Conservation (phyloP, 2,329 filamentous ascomycete genomes). For the Hypoxylon sp. region DNA sequence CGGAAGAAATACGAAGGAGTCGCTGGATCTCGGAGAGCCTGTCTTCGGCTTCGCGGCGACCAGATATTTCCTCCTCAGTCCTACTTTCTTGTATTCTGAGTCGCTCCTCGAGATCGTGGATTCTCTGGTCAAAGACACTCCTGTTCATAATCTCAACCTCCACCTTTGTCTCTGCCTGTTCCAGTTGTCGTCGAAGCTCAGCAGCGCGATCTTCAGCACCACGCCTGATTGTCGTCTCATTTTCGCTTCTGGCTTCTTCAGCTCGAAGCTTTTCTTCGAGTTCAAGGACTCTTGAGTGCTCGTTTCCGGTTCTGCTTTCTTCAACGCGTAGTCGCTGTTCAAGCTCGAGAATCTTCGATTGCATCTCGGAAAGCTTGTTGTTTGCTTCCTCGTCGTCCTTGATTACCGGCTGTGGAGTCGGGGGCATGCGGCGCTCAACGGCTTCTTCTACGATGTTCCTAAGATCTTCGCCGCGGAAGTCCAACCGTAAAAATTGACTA, state of each 20-base stretch:
- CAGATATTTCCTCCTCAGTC: slow-evolving; percentile 72
- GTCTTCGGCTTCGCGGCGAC: slow-evolving; percentile 76
- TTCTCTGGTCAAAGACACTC: slow-evolving; percentile 68
- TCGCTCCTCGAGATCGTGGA: slow-evolving; percentile 76
- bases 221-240: slow-evolving; percentile 62
- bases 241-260: slow-evolving; percentile 62
- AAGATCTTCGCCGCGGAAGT: slow-evolving; percentile 65
- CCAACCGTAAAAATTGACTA: slow-evolving; percentile 56
- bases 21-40: slow-evolving; percentile 78
- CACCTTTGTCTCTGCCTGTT: slow-evolving; percentile 68
- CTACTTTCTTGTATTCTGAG: slow-evolving; percentile 72
- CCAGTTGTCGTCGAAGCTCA: slow-evolving; percentile 66
- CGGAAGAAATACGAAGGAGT: slow-evolving; percentile 74
- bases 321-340: slow-evolving; percentile 48
- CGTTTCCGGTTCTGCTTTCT: slow-evolving; percentile 42
- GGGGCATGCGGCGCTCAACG: slow-evolving; percentile 67
- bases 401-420: slow-evolving; percentile 59
- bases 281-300: slow-evolving; percentile 63
- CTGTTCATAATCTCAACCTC: slow-evolving; percentile 72
- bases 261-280: slow-evolving; percentile 67
- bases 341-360: slow-evolving; percentile 63
- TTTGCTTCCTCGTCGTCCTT: slow-evolving; percentile 64
- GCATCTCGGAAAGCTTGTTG: slow-evolving; percentile 68
- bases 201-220: slow-evolving; percentile 65
- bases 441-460: slow-evolving; percentile 72